Evolutionary conservation across 2,329 filamentous ascomycete genomes (phyloP), one percentile per base, ranked within the genome.

Genomic region (Apiospora phragmitis): DNA sequence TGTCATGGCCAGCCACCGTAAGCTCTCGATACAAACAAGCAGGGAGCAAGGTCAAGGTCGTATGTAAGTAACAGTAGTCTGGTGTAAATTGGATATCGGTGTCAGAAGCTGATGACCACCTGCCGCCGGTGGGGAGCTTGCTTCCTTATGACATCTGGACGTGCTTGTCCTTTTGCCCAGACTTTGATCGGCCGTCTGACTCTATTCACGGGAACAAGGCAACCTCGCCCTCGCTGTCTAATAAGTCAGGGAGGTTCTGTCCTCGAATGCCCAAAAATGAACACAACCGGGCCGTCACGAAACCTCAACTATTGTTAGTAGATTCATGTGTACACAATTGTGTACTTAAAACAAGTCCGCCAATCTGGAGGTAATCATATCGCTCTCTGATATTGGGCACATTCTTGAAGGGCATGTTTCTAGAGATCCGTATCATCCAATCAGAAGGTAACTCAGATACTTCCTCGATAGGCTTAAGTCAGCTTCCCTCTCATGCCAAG

Each of bases 1-100:
- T 62, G 55, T 62, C 55, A 62, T 62, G 55, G 55, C 38, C 32
- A 62, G 55, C 55, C 55, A 62, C 55, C 32, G 55, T 62, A 38
- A 59, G 51, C 26, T 35, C 29, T 32, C 32, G 51, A 29, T 59
- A 35, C 51, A 59, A 59, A 59, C 32, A 9, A n/a, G 55, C 55
- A 62, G 55, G 32, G 55, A 38, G 55, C 55, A 38, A 14, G 32
- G 32, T 62, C 47, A 49, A 26, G 26, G 51, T 32, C 29, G 29
- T 35, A 35, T 51, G 24, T 55, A 55, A 55, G 49, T 55, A 18
- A 7, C 7, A 21, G 21, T 38, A 62, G 32, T 62, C 55, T 62
- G 55, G 55, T 62, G 55, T 38, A 62, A 62, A 62, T 62, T 62
- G 29, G 29, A 29, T 35, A 59, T 38, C 55, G 55, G 55, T 38